Evolutionary conservation across 352 stramenopile genomes (phyloP).

Genomic region (Blastocystis sp.): DNA sequence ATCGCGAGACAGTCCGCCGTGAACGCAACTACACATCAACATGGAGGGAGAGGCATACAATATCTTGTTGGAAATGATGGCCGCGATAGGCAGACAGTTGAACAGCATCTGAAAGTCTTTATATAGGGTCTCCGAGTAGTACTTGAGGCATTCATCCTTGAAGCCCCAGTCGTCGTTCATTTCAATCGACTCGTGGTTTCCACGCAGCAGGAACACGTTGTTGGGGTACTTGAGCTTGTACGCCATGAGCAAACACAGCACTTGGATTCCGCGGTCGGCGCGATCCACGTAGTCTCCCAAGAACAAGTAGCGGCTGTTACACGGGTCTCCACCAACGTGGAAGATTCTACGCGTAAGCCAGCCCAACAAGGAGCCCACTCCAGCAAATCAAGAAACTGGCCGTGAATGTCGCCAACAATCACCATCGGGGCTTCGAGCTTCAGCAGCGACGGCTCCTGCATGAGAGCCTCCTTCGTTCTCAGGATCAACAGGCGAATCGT

Average conservation of each 20-base stretch:
- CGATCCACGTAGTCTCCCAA: conserved; percentile 91
- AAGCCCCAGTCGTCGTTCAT: conserved; percentile 99
- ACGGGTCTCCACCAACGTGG: conserved; percentile 88
- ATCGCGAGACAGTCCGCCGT: conserved; percentile 91
- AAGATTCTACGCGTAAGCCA: conserved; percentile 77
- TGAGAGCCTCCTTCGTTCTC: conserved; percentile 91
- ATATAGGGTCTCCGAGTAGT: conserved; percentile 80
- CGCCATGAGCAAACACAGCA: conserved; percentile 89
- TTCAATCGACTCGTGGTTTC: conserved; percentile 95
- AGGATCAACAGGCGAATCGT: conserved; percentile 95
- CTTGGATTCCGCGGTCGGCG: conserved; percentile 91
- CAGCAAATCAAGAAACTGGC: conserved; percentile 96
- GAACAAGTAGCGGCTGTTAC: conserved; percentile 93
- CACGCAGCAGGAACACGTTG: conserved; percentile 94
- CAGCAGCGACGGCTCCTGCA: conserved; percentile 94
- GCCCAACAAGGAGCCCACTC: conserved; percentile 32
- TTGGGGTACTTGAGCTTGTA: conserved; percentile 97
- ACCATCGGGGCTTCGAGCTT: conserved; percentile 97
- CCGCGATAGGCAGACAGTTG: conserved; percentile 90
- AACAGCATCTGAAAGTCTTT: conserved; percentile 82
- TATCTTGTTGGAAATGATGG: conserved; percentile 94
- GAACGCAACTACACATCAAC: conserved; percentile 81
- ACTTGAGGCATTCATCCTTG: conserved; percentile 91
- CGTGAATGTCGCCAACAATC: conserved; percentile 93
- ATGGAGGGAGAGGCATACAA: conserved; percentile 18